A percentile compares a stretch with the other conserved stretches of the same genome.
These are phyloP conservation scores for Boletus fagicola DNA, from an alignment of 768 basidiomycete species.

Conservation along the genomic window DNA sequence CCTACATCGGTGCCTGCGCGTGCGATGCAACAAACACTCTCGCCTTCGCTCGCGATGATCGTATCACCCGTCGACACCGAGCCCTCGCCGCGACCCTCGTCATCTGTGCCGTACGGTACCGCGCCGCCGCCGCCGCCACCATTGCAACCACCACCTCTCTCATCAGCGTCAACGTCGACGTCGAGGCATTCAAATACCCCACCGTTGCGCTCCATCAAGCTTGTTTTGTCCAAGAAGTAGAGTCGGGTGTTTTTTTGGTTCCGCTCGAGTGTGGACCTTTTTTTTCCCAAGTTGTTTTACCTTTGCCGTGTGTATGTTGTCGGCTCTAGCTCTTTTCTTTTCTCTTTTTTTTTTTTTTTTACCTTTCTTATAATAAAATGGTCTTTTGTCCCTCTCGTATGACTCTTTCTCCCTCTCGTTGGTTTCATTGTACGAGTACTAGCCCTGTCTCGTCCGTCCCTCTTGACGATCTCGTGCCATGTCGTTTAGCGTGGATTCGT, in stretches of 20 bases:
- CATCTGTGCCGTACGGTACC: conserved; percentile 24
- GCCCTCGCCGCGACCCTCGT: conserved; percentile 32
- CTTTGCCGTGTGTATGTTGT: background rate
- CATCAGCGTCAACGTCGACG: background rate
- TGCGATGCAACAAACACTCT: conserved; percentile 35
- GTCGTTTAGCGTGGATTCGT: background rate
- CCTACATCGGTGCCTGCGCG: no score
- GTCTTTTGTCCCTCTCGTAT: background rate
- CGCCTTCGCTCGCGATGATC: conserved; percentile 36
- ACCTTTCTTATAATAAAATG: background rate
- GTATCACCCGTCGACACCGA: conserved; percentile 35
- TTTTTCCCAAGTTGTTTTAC: background rate
- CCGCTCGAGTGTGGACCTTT: background rate
- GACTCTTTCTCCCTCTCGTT: no score
- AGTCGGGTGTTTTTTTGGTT: background rate
- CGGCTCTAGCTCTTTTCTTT: background rate
- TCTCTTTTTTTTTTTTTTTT: background rate
- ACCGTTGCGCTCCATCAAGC: conserved; percentile 31
- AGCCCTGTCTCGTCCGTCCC: background rate
- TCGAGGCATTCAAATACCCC: conserved; percentile 28
- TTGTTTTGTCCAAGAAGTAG: conserved; percentile 33
- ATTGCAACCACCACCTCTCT: conserved; percentile 3
- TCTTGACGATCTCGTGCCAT: background rate
- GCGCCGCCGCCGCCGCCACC: conserved; percentile 16
- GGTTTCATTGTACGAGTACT: conserved; percentile 17